These are phyloP conservation scores for Aspergillus versicolor DNA, from an alignment of 2,329 filamentous ascomycete species.

Conservation along the genomic window DNA sequence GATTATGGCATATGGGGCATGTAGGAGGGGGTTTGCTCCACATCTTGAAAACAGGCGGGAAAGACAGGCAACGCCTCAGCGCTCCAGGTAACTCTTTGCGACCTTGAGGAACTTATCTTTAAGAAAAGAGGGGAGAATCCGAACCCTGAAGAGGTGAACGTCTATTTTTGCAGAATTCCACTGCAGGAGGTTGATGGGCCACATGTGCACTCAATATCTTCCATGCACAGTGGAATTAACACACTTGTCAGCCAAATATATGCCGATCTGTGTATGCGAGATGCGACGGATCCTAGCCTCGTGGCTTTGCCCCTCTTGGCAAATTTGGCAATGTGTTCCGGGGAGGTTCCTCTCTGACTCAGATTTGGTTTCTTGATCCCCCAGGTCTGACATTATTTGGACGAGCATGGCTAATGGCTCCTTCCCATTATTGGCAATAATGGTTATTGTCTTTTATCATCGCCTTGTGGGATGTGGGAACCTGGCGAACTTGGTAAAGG, in stretches of 20 bases:
- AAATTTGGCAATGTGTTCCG: neutral
- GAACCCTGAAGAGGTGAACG: neutral
- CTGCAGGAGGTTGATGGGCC: neutral
- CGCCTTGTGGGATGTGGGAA: neutral
- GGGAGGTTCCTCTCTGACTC: too few relatives aligned
- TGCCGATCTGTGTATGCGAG: slow-evolving; percentile 21
- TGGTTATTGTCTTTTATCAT: neutral
- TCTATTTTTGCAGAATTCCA: neutral
- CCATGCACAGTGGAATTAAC: neutral
- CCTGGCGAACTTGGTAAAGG: neutral
- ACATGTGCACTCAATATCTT: neutral
- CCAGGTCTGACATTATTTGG: too few relatives aligned
- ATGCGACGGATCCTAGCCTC: slow-evolving; percentile 17
- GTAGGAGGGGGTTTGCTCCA: neutral
- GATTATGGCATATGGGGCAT: neutral
- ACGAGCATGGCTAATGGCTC: too few relatives aligned
- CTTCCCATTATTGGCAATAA: neutral
- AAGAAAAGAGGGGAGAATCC: neutral
- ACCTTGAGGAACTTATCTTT: neutral
- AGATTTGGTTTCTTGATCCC: too few relatives aligned
- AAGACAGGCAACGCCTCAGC: neutral
- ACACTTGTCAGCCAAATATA: neutral
- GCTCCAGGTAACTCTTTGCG: neutral
- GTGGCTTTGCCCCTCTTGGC: slow-evolving; percentile 16
- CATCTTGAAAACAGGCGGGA: neutral